These are phyloP conservation scores for Coemansia sp. DNA, from an alignment of 192 early-diverging fungal genomes.

Conservation along the genomic window DNA sequence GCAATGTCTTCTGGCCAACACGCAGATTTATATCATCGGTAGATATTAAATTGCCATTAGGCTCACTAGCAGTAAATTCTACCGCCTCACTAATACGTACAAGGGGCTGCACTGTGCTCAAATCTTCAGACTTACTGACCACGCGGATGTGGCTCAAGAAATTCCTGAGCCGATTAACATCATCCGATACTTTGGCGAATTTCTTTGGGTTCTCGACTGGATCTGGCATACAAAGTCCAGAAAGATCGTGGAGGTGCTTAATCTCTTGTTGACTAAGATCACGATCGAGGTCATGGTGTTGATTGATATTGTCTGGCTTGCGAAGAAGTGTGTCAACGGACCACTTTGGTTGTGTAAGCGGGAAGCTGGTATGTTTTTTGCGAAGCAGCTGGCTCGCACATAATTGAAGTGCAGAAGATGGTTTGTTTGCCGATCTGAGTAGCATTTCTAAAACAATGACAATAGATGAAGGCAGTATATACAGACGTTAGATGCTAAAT, in stretches of 20 bases:
- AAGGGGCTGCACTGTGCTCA: constrained; percentile 26
- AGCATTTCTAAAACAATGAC: neutral
- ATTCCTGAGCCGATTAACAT: constrained; percentile 42
- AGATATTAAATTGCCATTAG: constrained; percentile 11
- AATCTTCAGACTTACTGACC: constrained; percentile 19
- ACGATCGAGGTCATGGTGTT: constrained; percentile 10
- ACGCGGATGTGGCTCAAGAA: constrained; percentile 38
- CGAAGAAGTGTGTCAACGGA: constrained; percentile 19
- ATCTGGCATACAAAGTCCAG: constrained; percentile 31
- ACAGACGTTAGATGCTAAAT: neutral
- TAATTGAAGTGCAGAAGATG: neutral
- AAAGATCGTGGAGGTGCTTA: constrained; percentile 23
- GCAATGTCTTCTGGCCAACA: constrained; percentile 17
- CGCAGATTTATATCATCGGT: neutral
- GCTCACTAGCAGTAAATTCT: constrained; percentile 13
- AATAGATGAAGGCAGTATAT: neutral
- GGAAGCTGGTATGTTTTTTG: constrained; percentile 1
- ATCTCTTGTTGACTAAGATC: constrained; percentile 11
- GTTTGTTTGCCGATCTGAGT: neutral
- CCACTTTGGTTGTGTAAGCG: constrained; percentile 27
- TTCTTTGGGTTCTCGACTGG: constrained; percentile 3
- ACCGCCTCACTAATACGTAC: constrained; percentile 36
- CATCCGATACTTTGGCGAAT: constrained; percentile 5
- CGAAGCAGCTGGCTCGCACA: neutral
- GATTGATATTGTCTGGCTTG: constrained; percentile 7